A percentile compares a stretch with the other conserved stretches of the same genome.
phyloP scores from a whole-genome alignment of 805 yeast species.

The Candida ortonii region DNA sequence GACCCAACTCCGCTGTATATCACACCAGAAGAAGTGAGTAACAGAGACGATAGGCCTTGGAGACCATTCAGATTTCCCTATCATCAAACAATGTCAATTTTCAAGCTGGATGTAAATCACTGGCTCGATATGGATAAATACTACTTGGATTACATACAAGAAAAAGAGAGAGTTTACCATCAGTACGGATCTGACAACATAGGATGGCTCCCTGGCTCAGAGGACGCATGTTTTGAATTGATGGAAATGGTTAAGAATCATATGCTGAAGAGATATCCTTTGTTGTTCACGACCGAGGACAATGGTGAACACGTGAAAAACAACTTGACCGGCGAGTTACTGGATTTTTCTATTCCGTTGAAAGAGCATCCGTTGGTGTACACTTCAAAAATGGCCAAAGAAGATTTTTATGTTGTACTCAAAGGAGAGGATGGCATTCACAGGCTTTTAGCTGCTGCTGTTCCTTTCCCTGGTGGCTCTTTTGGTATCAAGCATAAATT shows the following conservation, averaged over 20 bases:
- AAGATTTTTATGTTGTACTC: conserved; percentile 65
- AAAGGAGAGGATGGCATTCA: conserved; percentile 55
- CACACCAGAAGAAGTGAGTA: conserved; percentile 63
- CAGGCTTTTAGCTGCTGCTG: conserved; percentile 69
- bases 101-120: conserved; percentile 66
- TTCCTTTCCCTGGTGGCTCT: conserved; percentile 77
- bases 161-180: conserved; percentile 56
- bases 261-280: conserved; percentile 60
- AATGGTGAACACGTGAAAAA: conserved; percentile 54
- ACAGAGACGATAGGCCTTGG: conserved; percentile 76
- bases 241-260: conserved; percentile 62
- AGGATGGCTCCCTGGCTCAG: conserved; percentile 64
- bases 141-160: conserved; percentile 62
- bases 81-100: conserved; percentile 76
- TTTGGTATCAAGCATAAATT: conserved; percentile 60
- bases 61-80: conserved; percentile 79
- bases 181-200: conserved; percentile 59
- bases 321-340: conserved; percentile 57
- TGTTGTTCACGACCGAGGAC: conserved; percentile 50
- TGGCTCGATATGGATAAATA: conserved; percentile 82
- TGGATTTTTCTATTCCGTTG: conserved; percentile 59
- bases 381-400: conserved; percentile 69
- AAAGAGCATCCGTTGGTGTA: conserved; percentile 62
- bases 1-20: conserved; percentile 57
- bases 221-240: conserved; percentile 59